Percentiles rank a stretch among this genome's conserved stretches.
Conservation (phyloP, 2,329 filamentous ascomycete genomes). For the Ascochyta pisi region DNA sequence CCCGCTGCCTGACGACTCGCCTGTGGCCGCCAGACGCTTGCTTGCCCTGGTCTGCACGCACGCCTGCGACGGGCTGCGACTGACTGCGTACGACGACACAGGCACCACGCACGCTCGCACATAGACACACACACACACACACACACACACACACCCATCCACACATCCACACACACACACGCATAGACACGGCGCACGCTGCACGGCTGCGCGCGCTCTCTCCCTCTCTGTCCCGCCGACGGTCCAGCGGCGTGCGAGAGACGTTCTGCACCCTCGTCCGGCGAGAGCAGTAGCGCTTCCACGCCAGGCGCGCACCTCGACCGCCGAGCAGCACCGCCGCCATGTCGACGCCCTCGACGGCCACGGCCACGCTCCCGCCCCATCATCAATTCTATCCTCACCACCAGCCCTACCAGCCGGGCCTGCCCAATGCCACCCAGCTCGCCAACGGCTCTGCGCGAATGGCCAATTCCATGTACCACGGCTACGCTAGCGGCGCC, state of each 20-base stretch:
- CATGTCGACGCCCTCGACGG: slow-evolving; percentile 55
- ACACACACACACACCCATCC: no score
- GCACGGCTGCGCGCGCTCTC: slow-evolving; percentile 12
- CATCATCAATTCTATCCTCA: slow-evolving; percentile 52
- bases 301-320: slow-evolving; percentile 28
- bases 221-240: no score
- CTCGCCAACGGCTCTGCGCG: slow-evolving; percentile 41
- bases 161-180: no score
- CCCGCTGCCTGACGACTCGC: slow-evolving; percentile 31
- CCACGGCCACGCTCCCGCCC: slow-evolving; percentile 51
- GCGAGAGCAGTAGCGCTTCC: slow-evolving; percentile 36
- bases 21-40: not conserved
- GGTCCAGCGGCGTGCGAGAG: no score
- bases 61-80: slow-evolving; percentile 32
- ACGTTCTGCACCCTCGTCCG: slow-evolving; percentile 24
- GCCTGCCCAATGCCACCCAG: slow-evolving; percentile 44
- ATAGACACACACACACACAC: no score
- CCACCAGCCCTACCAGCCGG: slow-evolving; percentile 39
- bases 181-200: slow-evolving; percentile 7
- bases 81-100: slow-evolving; percentile 31
- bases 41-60: slow-evolving; percentile 25
- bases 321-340: slow-evolving; percentile 33
- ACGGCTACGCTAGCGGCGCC: slow-evolving; percentile 47
- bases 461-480: slow-evolving; percentile 48
- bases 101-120: slow-evolving; percentile 8